Base-by-base conservation (phyloP, 2,329 filamentous ascomycete genomes). In the Helicocarpus griseus region DNA sequence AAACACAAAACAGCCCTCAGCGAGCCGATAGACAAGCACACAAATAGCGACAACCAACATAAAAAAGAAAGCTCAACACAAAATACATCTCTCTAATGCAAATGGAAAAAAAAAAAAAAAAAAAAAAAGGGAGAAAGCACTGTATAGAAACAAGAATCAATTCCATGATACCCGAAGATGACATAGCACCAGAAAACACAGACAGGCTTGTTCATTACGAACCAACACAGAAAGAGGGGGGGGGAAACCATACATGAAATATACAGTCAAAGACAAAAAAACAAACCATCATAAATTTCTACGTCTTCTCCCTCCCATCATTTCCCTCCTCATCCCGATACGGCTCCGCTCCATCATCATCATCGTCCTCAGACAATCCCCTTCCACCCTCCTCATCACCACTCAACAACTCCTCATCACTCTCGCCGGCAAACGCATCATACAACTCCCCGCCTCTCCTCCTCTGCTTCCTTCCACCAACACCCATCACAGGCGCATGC, bases 381-480 rank as follows among this genome's bases (percentile, higher is more conserved):
- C 72, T 36, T 13, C 50, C 55, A 4, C 64, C 70, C 50, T 69
- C 66, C 28, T 68, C 65, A 65, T 68, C 17, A 71, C 69, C 70
- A 57, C 72, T 76, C 54, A 80, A 72, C 38, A 81, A 62, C 53
- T 86, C 83, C 51, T 88, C 86, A 52, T 93, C 90, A 53, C 91
- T 91, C 49, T 89, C 91, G 14, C 88, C 90, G 0, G 93, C 93
- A 76, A 98, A 98, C 4, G 93, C 93, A 74, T 98, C 93, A 67
- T 98, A 98, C 41, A 98, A 73, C 72, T 97, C 91, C 26, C 91
- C 89, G 2, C 89, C 93, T 19, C 72, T 69, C 47, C 88, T 74
- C 57, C 74, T 65, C 48, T 77, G 76, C 57, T 79, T 76, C 74
- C 69, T 53, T 68, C 67, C 63, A 64, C 59, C 9, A 65, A 60